phyloP scores from a whole-genome alignment of 2,329 filamentous ascomycete genomes.

The Parastagonospora avenae region DNA sequence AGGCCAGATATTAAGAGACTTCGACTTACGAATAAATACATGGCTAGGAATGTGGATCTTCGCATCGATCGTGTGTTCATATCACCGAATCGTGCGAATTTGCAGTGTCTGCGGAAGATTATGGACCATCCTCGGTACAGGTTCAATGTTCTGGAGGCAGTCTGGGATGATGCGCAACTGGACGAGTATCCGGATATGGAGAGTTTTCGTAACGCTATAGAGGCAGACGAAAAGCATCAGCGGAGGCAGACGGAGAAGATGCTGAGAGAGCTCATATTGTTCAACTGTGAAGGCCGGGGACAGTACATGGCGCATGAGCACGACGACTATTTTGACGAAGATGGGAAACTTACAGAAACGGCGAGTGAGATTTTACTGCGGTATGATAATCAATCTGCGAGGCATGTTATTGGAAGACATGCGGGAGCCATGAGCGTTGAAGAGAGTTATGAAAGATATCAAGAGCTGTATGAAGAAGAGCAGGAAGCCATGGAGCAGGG shows the following conservation, averaged over 20 bases:
- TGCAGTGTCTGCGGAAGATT: constrained; percentile 46
- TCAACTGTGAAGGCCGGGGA: constrained; percentile 3
- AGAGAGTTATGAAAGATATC: constrained; percentile 36
- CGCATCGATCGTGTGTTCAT: constrained; percentile 48
- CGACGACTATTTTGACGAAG: constrained; percentile 14
- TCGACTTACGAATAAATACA: constrained; percentile 18
- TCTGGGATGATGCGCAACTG: constrained; percentile 49
- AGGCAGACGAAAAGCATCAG: constrained; percentile 20
- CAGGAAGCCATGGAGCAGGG: constrained; percentile 29
- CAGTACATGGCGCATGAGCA: constrained; percentile 12
- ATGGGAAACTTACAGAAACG: constrained; percentile 17
- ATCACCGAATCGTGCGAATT: constrained; percentile 48
- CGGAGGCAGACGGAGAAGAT: constrained; percentile 10
- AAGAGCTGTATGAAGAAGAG: constrained; percentile 42
- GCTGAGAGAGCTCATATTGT: constrained; percentile 1
- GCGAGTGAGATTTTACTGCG: constrained; percentile 21
- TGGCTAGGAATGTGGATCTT: constrained; percentile 27
- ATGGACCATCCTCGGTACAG: constrained; percentile 45
- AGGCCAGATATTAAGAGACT: constrained; percentile 28
- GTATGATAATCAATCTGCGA: constrained; percentile 16
- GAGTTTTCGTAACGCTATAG: constrained; percentile 12
- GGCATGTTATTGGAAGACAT: constrained; percentile 18
- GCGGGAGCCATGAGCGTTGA: constrained; percentile 25
- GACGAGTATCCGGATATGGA: constrained; percentile 20
- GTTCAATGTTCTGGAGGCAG: constrained; percentile 43